Base-by-base conservation (phyloP, 2,329 filamentous ascomycete genomes). In the Diatrype stigma region DNA sequence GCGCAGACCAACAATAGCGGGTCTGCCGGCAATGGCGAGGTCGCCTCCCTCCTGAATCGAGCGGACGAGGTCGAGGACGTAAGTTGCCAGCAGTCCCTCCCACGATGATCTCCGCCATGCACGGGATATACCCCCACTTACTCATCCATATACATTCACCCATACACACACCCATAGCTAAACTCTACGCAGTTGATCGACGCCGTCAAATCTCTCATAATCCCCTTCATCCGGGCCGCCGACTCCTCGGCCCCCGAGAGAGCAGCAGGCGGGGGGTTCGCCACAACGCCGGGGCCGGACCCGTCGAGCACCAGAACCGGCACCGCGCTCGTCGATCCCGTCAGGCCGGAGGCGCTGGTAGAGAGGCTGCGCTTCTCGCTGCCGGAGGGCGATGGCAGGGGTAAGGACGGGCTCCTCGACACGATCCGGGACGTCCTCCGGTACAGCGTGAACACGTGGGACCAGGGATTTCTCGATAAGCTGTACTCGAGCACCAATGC, bases 371-470 rank as follows among this genome's bases (percentile, higher is more conserved):
- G 78, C 11, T 73, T 89, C 38, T 70, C 79, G 6, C 72, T 90
- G 6, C 84, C 87, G 0, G 61, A 70, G 2, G 71, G 68, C 3
- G 67, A 76, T 37, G 85, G 81, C 7, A 74, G 73, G 55, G 87
- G 85, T 1, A 87, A 87, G 60, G 81, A 88, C 42, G 93, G 92
- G 0, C 73, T 96, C 30, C 73, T 96, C 26, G 77, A 83, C 32
- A 82, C 82, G 3, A 79, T 96, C 44, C 74, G 84, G 58, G 80
- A 84, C 53, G 77, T 96, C 19, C 76, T 97, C 40, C 78, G 82
- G 56, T 91, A 95, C 70, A 94, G 88, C 63, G 93, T 97, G 64
- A 99, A 99, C 72, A 96, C 93, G n/a, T 97, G 92, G 89, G 89
- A 96, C 64, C 92, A 96, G 70, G 93, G 93, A 11, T 99, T 97